Evolutionary conservation across 257 asterid species (phyloP).

Genomic region (Solanum pennellii): DNA sequence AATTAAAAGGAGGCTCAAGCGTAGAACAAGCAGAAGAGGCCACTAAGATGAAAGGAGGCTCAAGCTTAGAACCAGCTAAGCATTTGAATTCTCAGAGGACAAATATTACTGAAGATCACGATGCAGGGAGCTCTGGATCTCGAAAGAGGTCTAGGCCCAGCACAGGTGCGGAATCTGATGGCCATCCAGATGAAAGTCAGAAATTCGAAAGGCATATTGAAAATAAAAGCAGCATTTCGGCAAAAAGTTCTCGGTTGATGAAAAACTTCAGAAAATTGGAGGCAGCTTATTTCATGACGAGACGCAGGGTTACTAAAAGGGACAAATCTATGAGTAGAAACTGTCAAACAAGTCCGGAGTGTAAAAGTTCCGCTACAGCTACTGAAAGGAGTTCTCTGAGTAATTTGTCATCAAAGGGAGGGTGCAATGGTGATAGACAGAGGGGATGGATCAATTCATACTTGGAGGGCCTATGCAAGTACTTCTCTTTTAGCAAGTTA

Average conservation of each 20-base stretch:
- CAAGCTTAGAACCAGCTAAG: slow-evolving; percentile 28
- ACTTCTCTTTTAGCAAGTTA: slow-evolving; percentile 70
- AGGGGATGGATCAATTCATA: slow-evolving; percentile 73
- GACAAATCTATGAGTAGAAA: slow-evolving; percentile 31
- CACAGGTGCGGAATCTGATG: slow-evolving; percentile 22
- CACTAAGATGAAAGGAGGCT: slow-evolving; percentile 36
- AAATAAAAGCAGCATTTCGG: slow-evolving; percentile 29
- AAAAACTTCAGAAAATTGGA: slow-evolving; percentile 77
- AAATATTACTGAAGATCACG: slow-evolving; percentile 27
- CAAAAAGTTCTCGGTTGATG: slow-evolving; percentile 64
- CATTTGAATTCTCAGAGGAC: slow-evolving; percentile 19
- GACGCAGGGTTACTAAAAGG: slow-evolving; percentile 36
- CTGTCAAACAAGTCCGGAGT: slow-evolving; percentile 34
- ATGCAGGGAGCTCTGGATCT: slow-evolving; percentile 55
- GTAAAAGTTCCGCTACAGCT: slow-evolving; percentile 35
- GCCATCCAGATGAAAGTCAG: slow-evolving; percentile 18
- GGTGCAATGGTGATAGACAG: slow-evolving; percentile 28
- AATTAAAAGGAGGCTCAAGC: slow-evolving; percentile 37
- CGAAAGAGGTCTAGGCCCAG: slow-evolving; percentile 64
- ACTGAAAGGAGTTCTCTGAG: slow-evolving; percentile 83
- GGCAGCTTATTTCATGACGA: slow-evolving; percentile 66
- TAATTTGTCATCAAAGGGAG: slow-evolving; percentile 49
- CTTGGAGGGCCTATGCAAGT: slow-evolving; percentile 77
- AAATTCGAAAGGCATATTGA: slow-evolving; percentile 21
- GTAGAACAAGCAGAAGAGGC: slow-evolving; percentile 49